Evolutionary conservation across 805 yeast genomes (phyloP), one percentile per base, ranked within the genome.

Genomic region (Grigorovia humatica): DNA sequence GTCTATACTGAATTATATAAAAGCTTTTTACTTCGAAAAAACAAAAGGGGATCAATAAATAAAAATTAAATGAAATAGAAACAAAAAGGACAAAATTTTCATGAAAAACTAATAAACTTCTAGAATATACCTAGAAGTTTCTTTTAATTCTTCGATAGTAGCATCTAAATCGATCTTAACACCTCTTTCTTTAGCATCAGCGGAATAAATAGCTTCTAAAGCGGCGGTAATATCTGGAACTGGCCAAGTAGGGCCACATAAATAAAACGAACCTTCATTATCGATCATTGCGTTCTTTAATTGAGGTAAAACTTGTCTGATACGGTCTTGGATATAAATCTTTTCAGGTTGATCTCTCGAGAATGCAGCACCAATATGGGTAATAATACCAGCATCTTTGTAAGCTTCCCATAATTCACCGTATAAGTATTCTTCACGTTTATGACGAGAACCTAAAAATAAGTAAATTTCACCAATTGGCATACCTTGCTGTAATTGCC

Each of bases 211-310:
- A 57, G 88, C 96, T 63, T 85, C 85, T 59, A 91, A 74, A 61
- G 96, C 95, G 45, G 83, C 85, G 50, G 96, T 86, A 61, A 91
- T 86, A 68, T 90, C 96, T 11, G 98, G 96, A 64, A 91, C 97
- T 38, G 98, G 98, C 98, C 98, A 91, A 1, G 97, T 91, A 44
- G 98, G 98, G 56, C 98, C 98, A 81, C 98, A 91, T 67, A 91
- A 77, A 73, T 91, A 91, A 79, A 91, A 91, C 27, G 89, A 83
- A 52, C 98, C 98, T 52, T 83, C 73, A 71, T 89, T 77, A 56
- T 74, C 72, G 45, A 82, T 84, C 69, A 91, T 80, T 48, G 96
- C 90, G 44, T 81, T 86, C 47, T 85, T 85, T 69, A 91, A 77
- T 45, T 80, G 83, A 49, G 74, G 77, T 62, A 88, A 71, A 53